A percentile compares a stretch with the other conserved stretches of the same genome.
These are phyloP conservation scores for Buddleja alternifolia DNA, from an alignment of 257 asterid genomes.

Conservation along the genomic window DNA sequence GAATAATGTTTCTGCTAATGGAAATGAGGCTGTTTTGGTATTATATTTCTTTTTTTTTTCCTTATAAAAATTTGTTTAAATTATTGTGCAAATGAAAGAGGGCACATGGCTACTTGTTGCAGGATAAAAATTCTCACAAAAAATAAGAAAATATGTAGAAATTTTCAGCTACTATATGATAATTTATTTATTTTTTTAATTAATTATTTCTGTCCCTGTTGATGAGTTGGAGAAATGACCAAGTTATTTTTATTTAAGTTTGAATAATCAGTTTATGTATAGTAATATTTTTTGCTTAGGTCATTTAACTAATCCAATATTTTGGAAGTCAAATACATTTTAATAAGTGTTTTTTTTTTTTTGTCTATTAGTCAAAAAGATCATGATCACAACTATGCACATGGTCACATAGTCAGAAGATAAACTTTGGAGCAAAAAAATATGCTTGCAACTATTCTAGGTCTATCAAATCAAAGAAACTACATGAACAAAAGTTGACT, in stretches of 20 bases:
- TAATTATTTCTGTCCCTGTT: constrained; percentile 30
- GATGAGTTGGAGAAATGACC: constrained; percentile 29
- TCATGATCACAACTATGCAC: constrained; percentile 21
- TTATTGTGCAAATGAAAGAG: constrained; percentile 12
- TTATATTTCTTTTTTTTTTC: neutral
- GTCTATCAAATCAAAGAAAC: neutral
- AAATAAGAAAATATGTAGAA: neutral
- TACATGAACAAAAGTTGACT: neutral
- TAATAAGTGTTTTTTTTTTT: neutral
- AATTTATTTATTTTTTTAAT: neutral
- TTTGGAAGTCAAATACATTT: constrained; percentile 28
- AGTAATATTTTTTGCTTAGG: constrained; percentile 9
- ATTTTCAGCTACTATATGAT: neutral
- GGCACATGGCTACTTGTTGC: constrained; percentile 22
- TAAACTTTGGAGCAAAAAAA: constrained; percentile 1
- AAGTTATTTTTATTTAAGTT: constrained; percentile 24
- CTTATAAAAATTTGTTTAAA: neutral
- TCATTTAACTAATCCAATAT: constrained; percentile 28
- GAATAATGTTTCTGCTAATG: constrained; percentile 3
- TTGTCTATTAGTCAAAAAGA: constrained; percentile 22
- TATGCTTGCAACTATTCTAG: neutral
- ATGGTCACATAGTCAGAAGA: constrained; percentile 29
- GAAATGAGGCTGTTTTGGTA: neutral
- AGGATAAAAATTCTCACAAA: neutral
- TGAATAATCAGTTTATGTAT: too few relatives aligned